These are phyloP conservation scores for Oehlia diaphana DNA, from an alignment of 192 early-diverging fungal genomes.

Conservation along the genomic window DNA sequence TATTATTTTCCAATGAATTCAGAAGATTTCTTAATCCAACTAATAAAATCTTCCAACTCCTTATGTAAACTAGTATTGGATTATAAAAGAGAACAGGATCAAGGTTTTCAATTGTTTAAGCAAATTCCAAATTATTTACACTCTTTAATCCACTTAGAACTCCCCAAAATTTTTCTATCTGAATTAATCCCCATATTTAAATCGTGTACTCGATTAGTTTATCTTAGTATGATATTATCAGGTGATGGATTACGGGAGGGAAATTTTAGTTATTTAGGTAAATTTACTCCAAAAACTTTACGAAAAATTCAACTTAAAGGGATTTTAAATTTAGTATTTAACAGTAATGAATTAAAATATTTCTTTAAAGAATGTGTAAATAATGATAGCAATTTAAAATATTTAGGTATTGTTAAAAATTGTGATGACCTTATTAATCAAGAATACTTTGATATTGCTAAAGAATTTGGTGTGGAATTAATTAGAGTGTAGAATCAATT, in stretches of 20 bases:
- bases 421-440: neutral
- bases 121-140: neutral
- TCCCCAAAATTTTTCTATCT: neutral
- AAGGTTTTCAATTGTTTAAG: neutral
- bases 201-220: neutral
- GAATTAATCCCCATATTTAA: neutral
- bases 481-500: no score
- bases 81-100: neutral
- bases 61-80: neutral
- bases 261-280: neutral
- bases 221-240: neutral
- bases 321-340: neutral
- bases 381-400: neutral
- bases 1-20: neutral
- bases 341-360: neutral
- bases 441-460: no score
- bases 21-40: neutral
- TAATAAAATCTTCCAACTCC: neutral
- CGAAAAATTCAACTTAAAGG: neutral
- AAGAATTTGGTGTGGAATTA: no score
- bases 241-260: neutral
- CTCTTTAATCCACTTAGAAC: neutral
- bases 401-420: neutral
- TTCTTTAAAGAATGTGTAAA: neutral
- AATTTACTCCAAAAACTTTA: neutral